These are phyloP conservation scores for Phytophthora citrophthora DNA, from an alignment of 352 stramenopile genomes.

Conservation along the genomic window DNA sequence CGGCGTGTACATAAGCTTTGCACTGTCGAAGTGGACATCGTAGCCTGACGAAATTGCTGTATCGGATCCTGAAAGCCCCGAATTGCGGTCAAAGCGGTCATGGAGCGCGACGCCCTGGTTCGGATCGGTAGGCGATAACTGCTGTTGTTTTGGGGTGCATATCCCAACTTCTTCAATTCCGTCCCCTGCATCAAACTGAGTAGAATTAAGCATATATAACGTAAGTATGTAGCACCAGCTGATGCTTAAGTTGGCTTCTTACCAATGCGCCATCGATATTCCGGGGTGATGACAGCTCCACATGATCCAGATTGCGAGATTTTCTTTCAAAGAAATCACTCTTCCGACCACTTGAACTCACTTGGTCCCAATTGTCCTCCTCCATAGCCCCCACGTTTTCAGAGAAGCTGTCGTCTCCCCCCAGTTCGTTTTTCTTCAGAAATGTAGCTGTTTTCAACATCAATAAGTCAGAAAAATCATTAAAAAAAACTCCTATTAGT, in stretches of 20 bases:
- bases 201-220: background rate
- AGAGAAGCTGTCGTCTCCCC: conserved; percentile 53
- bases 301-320: conserved; percentile 74
- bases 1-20: conserved; percentile 58
- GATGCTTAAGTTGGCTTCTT: background rate
- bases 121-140: conserved; percentile 20
- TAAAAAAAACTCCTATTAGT: background rate
- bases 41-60: conserved; percentile 72
- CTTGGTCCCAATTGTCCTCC: conserved; percentile 34
- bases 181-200: conserved; percentile 18
- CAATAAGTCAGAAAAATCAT: background rate
- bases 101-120: conserved; percentile 23
- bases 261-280: conserved; percentile 28
- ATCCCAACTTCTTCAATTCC: conserved; percentile 4
- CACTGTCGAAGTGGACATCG: conserved; percentile 70
- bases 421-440: conserved; percentile 52
- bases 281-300: conserved; percentile 67
- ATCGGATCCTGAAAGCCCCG: conserved; percentile 42
- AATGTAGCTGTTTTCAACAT: conserved; percentile 40
- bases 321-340: conserved; percentile 80
- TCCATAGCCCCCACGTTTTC: conserved; percentile 33
- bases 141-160: conserved; percentile 16
- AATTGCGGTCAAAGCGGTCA: conserved; percentile 32
- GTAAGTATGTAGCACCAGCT: background rate
- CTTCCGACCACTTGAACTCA: conserved; percentile 42